These are phyloP conservation scores for Chlorella variabilis DNA, from an alignment of 163 green algal species.

Conservation along the genomic window DNA sequence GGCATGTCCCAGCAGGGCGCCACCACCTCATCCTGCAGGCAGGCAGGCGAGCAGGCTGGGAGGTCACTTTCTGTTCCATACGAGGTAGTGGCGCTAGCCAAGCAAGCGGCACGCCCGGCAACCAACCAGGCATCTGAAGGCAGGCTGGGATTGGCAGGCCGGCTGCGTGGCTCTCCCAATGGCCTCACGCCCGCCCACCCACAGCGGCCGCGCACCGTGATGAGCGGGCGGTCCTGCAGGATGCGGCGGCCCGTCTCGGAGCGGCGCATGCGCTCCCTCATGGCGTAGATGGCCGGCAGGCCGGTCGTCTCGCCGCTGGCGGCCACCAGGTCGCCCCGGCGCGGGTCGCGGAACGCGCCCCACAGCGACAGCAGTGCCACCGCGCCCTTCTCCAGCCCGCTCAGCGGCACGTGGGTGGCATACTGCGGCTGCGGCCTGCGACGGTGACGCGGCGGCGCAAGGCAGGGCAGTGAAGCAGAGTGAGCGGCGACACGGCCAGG, in stretches of 20 bases:
- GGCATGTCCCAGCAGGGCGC: conserved; percentile 69
- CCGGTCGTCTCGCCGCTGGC: conserved; percentile 92
- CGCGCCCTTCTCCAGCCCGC: conserved; percentile 72
- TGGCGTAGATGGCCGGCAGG: conserved; percentile 59
- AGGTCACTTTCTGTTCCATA: too few species aligned
- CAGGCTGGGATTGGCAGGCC: background rate
- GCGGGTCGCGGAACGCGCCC: conserved; percentile 72
- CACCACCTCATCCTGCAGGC: conserved; percentile 57
- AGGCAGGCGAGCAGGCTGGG: background rate
- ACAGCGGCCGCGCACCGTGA: conserved; percentile 74
- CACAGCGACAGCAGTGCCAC: conserved; percentile 75
- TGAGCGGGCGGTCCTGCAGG: conserved; percentile 76
- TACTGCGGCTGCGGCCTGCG: conserved; percentile 49
- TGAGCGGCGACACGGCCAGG: too few species aligned
- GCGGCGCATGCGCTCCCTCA: conserved; percentile 80
- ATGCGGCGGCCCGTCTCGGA: conserved; percentile 69
- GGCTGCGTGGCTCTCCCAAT: too few species aligned
- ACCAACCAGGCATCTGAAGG: background rate
- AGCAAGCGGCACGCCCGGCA: too few species aligned
- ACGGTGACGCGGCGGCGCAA: too few species aligned
- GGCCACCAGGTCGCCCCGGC: conserved; percentile 92
- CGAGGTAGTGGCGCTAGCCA: too few species aligned
- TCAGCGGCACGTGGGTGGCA: conserved; percentile 75
- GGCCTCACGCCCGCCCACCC: too few species aligned
- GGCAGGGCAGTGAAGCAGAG: too few species aligned